Evolutionary conservation across 192 early-diverging fungal genomes (phyloP).

Genomic region (Rhizoclosmatium sp.): DNA sequence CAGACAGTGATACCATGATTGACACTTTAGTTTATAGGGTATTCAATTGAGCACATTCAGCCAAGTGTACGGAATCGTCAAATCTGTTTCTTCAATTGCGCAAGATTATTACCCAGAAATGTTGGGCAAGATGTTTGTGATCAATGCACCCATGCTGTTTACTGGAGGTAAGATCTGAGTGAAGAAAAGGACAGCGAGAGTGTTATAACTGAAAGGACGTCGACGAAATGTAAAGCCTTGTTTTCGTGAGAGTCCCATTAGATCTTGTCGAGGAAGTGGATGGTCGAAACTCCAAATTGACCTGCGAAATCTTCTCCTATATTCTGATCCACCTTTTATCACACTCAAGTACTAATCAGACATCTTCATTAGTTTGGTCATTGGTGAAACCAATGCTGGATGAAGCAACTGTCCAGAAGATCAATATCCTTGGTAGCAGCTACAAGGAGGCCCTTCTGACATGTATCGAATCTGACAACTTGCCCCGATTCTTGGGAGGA

Average conservation of each 20-base stretch:
- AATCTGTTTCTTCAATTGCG: constrained; percentile 81
- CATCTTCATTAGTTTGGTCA: constrained; percentile 46
- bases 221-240: not conserved
- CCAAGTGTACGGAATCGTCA: constrained; percentile 72
- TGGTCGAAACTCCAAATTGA: no score
- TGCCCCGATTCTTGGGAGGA: constrained; percentile 57
- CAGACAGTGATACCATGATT: not conserved
- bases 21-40: constrained; percentile 40
- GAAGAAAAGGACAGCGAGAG: not conserved
- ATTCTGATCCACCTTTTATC: constrained; percentile 1
- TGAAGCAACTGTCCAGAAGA: constrained; percentile 62
- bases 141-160: constrained; percentile 94
- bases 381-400: constrained; percentile 61
- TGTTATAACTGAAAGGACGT: not conserved
- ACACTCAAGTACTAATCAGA: not conserved
- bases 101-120: constrained; percentile 96
- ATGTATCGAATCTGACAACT: constrained; percentile 49
- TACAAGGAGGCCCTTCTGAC: constrained; percentile 57
- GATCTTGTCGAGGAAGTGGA: no score
- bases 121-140: constrained; percentile 88
- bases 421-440: constrained; percentile 51
- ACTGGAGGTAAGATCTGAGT: constrained; percentile 38
- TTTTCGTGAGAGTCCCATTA: no score
- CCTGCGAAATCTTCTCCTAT: not conserved
- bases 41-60: constrained; percentile 80